Base-by-base conservation (phyloP, 2,329 filamentous ascomycete genomes). In the Fusarium secorum region DNA sequence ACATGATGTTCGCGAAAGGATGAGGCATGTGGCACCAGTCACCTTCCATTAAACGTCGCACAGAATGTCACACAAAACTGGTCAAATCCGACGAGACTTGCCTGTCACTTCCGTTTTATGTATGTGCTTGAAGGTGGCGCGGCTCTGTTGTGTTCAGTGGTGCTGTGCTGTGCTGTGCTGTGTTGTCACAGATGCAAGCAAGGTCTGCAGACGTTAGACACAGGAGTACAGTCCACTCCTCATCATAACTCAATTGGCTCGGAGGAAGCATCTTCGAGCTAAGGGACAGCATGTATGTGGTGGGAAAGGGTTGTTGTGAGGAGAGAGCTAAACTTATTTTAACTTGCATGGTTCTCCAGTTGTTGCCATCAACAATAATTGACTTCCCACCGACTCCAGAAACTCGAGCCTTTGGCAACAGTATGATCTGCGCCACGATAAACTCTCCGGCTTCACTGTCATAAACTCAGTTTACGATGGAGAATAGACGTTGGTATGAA, bases 1-100 rank as follows among this genome's bases (percentile, higher is more conserved):
- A 46, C 13, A 39, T 53, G 46, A 42, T 38, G 24, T 53, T 42
- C 38, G 33, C 49, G 49, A 67, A 39, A 52, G 39, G 32, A 30
- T 33, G 20, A 48, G 45, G 41, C 35, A 64, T 71, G 68, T 71
- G 64, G 68, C 68, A 71, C 68, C 63, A 71, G 68, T 70, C 63
- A 64, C 39, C 45, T 36, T 51, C 45, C 49, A 63, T 57, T 53
- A 60, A 56, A 41, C n/a, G 57, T 54, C 33, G 45, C 58, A 71
- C 68, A 68, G 24, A 36, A 28, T 36, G 68, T 71, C n/a, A 39
- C 49, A 64, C 58, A 32, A 52, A 58, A 68, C 54, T 68, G 49
- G 49, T 26, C 52, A 52, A 64, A 39, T 44, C 42, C 26, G 51
- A 59, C 33, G 35, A 68, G 26, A 63, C 46, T 44, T 67, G 55